Evolutionary conservation across 2,329 filamentous ascomycete species (phyloP), one percentile per base, ranked within the genome.

Genomic region (Claviceps citrina): DNA sequence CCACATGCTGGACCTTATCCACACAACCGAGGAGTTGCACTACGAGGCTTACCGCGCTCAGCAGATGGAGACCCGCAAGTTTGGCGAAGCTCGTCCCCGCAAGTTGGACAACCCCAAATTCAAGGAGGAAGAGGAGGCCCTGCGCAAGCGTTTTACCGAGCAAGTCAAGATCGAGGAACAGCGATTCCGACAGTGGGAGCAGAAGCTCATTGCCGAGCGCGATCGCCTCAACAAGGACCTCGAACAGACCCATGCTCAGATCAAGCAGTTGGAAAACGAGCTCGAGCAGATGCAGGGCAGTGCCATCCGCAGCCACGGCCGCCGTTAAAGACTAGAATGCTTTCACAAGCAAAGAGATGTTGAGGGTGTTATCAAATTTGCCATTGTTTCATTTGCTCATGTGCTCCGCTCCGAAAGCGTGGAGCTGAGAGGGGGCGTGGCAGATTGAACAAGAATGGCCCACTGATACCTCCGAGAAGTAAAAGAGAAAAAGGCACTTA

Each of bases 41-140:
- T 98, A 98, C 71, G 91, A 98, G 67, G 89, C 85, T 45, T 98
- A 98, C 73, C 89, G 91, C 55, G 91, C 91, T 41, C 85, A 93
- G 66, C 93, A 98, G 68, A 98, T 98, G 91, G 91, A 98, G 73
- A 98, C 91, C 38, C 79, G 91, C 68, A 98, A 98, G 69, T 96
- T 98, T 54, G 91, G 91, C 65, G 93, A 98, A 70, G 89, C 87
- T 44, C 80, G 89, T 51, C 91, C 91, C 53, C 76, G 89, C 66
- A 98, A 98, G 77, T 73, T 98, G 54, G 91, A 98, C 70, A 98
- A 98, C 73, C 91, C 91, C 68, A 98, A 98, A 73, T 98, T 96
- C 77, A 98, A 98, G 78, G 91, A 98, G 64, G 91, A 98, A 67
- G 91, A 98, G 62, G 91, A 98, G 73, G 84, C 84, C 46, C 78